phyloP scores from a whole-genome alignment of 257 asterid species.

The Przewalskia tangutica region DNA sequence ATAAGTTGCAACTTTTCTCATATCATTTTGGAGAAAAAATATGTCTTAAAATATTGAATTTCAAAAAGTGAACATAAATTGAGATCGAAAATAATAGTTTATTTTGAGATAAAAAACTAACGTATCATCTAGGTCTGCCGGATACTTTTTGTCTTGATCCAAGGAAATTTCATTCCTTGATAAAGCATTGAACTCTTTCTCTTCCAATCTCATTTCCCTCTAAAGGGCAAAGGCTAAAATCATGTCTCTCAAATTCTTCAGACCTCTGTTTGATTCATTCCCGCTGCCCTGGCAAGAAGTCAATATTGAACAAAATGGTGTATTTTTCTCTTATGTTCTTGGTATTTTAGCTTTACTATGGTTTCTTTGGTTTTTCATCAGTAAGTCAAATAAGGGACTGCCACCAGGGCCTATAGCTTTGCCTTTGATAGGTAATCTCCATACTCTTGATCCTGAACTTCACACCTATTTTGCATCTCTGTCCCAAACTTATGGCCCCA shows the following conservation, averaged over 20 bases:
- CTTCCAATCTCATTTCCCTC: background rate
- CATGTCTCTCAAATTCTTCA: background rate
- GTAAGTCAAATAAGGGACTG: slow-evolving; percentile 3
- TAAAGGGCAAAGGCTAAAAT: background rate
- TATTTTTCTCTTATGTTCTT: slow-evolving; percentile 12
- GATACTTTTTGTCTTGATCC: too few species aligned
- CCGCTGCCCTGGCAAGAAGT: background rate
- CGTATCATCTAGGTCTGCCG: too few species aligned
- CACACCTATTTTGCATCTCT: slow-evolving; percentile 48
- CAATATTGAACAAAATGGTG: background rate
- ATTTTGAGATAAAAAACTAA: too few species aligned
- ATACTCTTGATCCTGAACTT: slow-evolving; percentile 68
- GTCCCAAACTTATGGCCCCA: slow-evolving; percentile 44
- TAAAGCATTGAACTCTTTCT: too few species aligned
- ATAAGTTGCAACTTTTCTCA: too few species aligned
- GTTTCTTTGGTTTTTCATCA: slow-evolving; percentile 13
- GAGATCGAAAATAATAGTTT: too few species aligned
- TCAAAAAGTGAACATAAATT: too few species aligned
- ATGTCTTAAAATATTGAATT: too few species aligned
- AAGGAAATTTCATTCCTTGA: too few species aligned
- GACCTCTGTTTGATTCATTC: background rate
- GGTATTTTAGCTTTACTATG: slow-evolving; percentile 21
- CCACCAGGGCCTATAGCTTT: slow-evolving; percentile 61
- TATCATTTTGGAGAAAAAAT: too few species aligned
- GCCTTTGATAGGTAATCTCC: slow-evolving; percentile 62